Base-by-base conservation (phyloP, 2,329 filamentous ascomycete species). In the Aureobasidium uvarum region DNA sequence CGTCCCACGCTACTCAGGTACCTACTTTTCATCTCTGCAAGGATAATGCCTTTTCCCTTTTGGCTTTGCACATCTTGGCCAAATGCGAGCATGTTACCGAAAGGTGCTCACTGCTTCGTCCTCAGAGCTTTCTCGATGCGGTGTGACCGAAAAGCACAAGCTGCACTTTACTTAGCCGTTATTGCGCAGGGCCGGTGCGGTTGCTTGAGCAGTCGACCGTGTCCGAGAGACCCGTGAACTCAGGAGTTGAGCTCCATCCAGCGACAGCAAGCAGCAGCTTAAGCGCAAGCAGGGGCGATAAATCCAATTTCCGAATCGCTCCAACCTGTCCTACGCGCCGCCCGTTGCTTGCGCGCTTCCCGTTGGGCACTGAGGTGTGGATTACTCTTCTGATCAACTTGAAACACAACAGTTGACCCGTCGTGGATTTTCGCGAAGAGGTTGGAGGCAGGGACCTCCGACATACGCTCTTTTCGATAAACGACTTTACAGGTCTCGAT, bases 351-450 rank as follows among this genome's bases (percentile, higher is more conserved):
- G 41, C 55, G 55, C 55, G 55, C 55, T 33, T 59, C 55, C 55
- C 58, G 58, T 62, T 62, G 58, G 39, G 43, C 36, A 23, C 41
- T 33, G 45, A 41, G 55, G 55, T 46, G 41, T 41, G 55, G 55
- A 36, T 46, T 59, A n/a, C 55, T 59, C 55, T 59, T 62, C 50
- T 33, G 31, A 62, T 62, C 45, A 62, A 62, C 58, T 25, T 62
- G 58, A 62, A 62, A 62, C 58, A 62, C 58, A 48, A 20, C 58
- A 48, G 58, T 62, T 62, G 33, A 62, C 58, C 58, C 55, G 55
- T 59, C 36, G 56, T 59, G 39, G 56, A 16, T 36, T n/a, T 25
- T 25, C 45, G 25, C 28, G 25, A 45, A 20, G 43, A 46, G 43
- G 43, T 46, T 46, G 20, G 23, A 62, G 31, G 33, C 11, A 38